These are phyloP conservation scores for Pseudocercospora eumusae DNA, from an alignment of 2,329 filamentous ascomycete species.

Conservation along the genomic window DNA sequence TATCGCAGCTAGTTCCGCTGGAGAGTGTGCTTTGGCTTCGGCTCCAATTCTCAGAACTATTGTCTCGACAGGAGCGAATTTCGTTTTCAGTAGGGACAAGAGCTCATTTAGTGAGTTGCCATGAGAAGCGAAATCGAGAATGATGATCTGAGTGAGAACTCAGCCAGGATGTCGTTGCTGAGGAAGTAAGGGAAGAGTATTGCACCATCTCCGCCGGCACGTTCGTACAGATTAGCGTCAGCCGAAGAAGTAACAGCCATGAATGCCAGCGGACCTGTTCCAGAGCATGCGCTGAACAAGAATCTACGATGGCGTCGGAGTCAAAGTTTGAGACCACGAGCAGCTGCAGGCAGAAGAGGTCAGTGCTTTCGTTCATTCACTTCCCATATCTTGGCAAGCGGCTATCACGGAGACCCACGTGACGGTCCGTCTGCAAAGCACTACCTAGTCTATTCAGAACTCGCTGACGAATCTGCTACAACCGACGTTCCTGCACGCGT, in stretches of 20 bases:
- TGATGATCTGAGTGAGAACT: conserved; percentile 12
- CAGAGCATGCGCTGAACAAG: neutral
- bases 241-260: conserved; percentile 22
- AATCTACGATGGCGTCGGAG: neutral
- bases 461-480: neutral
- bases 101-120: conserved; percentile 14
- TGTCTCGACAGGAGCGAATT: neutral
- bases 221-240: neutral
- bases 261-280: conserved; percentile 15
- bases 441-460: too few species aligned
- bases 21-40: conserved; percentile 14
- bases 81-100: neutral
- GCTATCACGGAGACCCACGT: too few species aligned
- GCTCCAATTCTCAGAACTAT: conserved; percentile 23
- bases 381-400: too few species aligned
- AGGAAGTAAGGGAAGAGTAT: conserved; percentile 10
- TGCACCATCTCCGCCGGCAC: conserved; percentile 10
- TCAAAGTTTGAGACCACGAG: neutral
- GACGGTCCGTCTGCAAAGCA: too few species aligned
- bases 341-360: too few species aligned
- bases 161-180: conserved; percentile 9
- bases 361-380: too few species aligned
- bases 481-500: neutral
- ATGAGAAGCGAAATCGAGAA: conserved; percentile 27
- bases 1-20: neutral